Evolutionary conservation across 2,329 filamentous ascomycete species (phyloP), one percentile per base, ranked within the genome.

Genomic region (Ophiosphaerella narmari): DNA sequence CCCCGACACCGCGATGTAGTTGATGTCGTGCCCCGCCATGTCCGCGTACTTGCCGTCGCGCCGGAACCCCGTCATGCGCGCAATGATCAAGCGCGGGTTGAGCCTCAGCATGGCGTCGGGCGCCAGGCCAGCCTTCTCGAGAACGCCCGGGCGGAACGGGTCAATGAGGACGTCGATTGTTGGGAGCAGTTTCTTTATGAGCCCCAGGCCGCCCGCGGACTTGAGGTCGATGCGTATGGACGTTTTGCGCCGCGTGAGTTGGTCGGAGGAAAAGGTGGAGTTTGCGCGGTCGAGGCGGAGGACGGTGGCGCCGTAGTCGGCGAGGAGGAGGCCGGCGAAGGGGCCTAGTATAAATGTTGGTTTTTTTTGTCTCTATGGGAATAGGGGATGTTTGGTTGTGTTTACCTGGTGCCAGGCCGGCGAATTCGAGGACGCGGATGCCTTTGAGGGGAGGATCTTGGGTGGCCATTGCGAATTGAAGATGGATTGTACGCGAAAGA

Each of bases 11-110:
- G 92, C 90, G 36, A 97, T 87, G 74, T 97, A 97, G 70, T 97
- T 97, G 72, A 97, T 96, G 71, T 97, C 92, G 70, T 97, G 92
- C 5, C 92, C 92, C 0, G 92, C 91, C 92, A 96, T 97, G 65
- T 82, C 76, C 40, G 83, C 84, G 75, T 96, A 97, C 63, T 85
- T 87, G 0, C 92, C 93, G 74, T 95, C 90, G 34, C 92, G 81
- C 11, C 93, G 82, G 73, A 97, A 97, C 0, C 93, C 93, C 2
- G 91, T 94, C 83, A 97, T 88, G 35, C 93, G 86, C 7, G 84
- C 91, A 48, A 96, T 86, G 46, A 97, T 85, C 2, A 97, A 77
- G 0, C 86, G 79, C 9, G 87, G 88, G 72, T 97, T 96, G 14
- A 82, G 68, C 21, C 75, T 77, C 24, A 85, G 76, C 1, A 83